phyloP scores from a whole-genome alignment of 768 basidiomycete genomes.

The Auricularia sp. region DNA sequence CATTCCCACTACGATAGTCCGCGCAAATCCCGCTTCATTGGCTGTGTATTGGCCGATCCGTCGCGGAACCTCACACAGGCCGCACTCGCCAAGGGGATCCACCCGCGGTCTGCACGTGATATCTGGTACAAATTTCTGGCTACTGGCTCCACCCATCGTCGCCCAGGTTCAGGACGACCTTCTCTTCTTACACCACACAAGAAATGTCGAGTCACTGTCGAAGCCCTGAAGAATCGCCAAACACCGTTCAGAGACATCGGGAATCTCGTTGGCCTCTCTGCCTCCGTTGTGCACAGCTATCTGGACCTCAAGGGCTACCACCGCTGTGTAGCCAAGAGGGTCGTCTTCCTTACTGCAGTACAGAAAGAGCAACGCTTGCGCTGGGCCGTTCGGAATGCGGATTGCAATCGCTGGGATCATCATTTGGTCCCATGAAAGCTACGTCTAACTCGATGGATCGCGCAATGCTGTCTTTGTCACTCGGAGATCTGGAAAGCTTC shows the following conservation, averaged over 20 bases:
- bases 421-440: conserved; percentile 21
- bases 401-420: conserved; percentile 13
- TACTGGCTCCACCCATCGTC: conserved; percentile 14
- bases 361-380: conserved; percentile 11
- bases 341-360: conserved; percentile 15
- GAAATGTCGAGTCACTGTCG: conserved; percentile 9
- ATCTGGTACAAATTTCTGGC: conserved; percentile 13
- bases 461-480: conserved; percentile 18
- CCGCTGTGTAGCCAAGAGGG: conserved; percentile 15
- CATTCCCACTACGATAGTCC: neutral
- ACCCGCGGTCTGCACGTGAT: conserved; percentile 6
- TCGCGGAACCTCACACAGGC: conserved; percentile 6
- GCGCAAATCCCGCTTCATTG: conserved; percentile 13
- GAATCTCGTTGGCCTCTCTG: conserved; percentile 8
- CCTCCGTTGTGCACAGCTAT: conserved; percentile 11
- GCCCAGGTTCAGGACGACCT: conserved; percentile 15
- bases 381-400: conserved; percentile 13
- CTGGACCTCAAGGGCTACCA: conserved; percentile 14
- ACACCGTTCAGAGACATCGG: conserved; percentile 16
- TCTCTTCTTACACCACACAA: conserved; percentile 9
- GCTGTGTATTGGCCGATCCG: conserved; percentile 5
- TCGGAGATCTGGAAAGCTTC: conserved; percentile 2
- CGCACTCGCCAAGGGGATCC: neutral
- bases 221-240: conserved; percentile 11
- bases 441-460: conserved; percentile 15